Evolutionary conservation across 78 protist genomes (phyloP).

Genomic region (Isochrysis galbana): DNA sequence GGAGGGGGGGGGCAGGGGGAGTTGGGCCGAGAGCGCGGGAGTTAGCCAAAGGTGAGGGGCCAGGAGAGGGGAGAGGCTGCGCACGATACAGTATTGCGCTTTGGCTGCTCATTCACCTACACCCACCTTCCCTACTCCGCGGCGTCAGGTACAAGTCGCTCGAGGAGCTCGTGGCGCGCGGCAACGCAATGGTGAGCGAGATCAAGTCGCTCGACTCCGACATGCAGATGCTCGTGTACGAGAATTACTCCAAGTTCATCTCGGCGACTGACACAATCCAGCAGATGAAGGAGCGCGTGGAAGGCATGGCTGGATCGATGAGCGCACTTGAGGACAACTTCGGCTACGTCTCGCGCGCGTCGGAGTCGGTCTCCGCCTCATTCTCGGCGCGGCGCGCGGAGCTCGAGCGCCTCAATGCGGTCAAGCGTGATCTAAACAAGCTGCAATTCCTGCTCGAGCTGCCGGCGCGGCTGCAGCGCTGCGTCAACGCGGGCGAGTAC

Average conservation of each 20-base stretch:
- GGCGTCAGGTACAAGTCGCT: background rate
- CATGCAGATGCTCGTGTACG: slow-evolving; percentile 92
- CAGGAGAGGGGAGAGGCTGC: too few relatives aligned
- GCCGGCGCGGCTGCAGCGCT: slow-evolving; percentile 73
- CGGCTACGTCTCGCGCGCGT: slow-evolving; percentile 54
- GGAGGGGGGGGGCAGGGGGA: too few relatives aligned
- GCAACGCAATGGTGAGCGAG: slow-evolving; percentile 37
- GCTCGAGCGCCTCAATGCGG: background rate
- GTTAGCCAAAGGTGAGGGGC: too few relatives aligned
- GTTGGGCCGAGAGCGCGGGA: too few relatives aligned
- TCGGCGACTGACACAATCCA: slow-evolving; percentile 91
- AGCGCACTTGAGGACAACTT: slow-evolving; percentile 62
- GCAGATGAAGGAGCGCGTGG: slow-evolving; percentile 83
- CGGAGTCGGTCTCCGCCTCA: slow-evolving; percentile 60
- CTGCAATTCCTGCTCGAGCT: slow-evolving; percentile 85
- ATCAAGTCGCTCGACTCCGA: slow-evolving; percentile 79
- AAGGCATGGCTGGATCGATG: slow-evolving; percentile 80
- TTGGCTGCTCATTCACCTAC: too few relatives aligned
- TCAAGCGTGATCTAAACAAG: background rate
- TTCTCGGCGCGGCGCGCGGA: slow-evolving; percentile 43
- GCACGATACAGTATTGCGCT: too few relatives aligned
- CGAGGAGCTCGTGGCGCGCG: background rate
- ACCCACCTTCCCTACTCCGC: too few relatives aligned
- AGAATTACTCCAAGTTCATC: slow-evolving; percentile 93
- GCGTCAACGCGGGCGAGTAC: slow-evolving; percentile 68